A percentile compares a stretch with the other conserved stretches of the same genome.
These are phyloP conservation scores for Monascus purpureus DNA, from an alignment of 495 filamentous ascomycete species.

Conservation along the genomic window DNA sequence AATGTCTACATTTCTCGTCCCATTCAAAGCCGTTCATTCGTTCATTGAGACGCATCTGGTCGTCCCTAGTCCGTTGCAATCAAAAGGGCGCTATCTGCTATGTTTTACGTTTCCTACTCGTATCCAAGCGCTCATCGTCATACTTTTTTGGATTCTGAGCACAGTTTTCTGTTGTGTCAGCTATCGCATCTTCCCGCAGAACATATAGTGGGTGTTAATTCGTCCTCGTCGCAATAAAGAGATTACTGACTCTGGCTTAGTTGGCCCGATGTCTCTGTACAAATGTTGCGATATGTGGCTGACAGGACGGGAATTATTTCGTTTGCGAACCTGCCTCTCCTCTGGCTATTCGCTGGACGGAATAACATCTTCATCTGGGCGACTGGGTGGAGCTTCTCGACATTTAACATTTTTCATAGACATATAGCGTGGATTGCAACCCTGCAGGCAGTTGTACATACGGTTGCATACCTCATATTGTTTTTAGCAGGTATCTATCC, in stretches of 20 bases:
- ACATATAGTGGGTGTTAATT: slow-evolving; percentile 22
- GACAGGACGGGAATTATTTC: slow-evolving; percentile 38
- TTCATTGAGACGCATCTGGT: slow-evolving; percentile 22
- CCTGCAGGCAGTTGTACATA: slow-evolving; percentile 35
- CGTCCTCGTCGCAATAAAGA: not conserved
- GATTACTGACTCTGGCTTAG: slow-evolving; percentile 6
- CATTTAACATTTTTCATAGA: slow-evolving; percentile 41
- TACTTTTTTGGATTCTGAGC: slow-evolving; percentile 27
- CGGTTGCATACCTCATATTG: slow-evolving; percentile 17
- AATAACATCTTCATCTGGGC: slow-evolving; percentile 44
- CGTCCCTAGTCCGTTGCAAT: slow-evolving; percentile 17
- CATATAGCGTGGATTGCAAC: slow-evolving; percentile 41
- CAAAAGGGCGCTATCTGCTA: slow-evolving; percentile 12
- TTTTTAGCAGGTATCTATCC: slow-evolving; percentile 16
- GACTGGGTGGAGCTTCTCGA: slow-evolving; percentile 40
- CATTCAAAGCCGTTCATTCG: slow-evolving; percentile 4
- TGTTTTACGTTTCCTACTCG: slow-evolving; percentile 28
- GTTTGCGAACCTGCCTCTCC: slow-evolving; percentile 35
- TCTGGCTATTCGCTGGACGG: slow-evolving; percentile 38
- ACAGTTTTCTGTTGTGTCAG: slow-evolving; percentile 19
- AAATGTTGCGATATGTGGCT: slow-evolving; percentile 30
- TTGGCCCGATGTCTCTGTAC: slow-evolving; percentile 18
- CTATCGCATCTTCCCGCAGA: slow-evolving; percentile 21
- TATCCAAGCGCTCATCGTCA: slow-evolving; percentile 22
- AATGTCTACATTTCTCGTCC: not conserved